Percentiles rank a stretch among this genome's conserved stretches.
These are phyloP conservation scores for Beta macrorhiza DNA, from an alignment of 179 eudicot genomes.

Conservation along the genomic window DNA sequence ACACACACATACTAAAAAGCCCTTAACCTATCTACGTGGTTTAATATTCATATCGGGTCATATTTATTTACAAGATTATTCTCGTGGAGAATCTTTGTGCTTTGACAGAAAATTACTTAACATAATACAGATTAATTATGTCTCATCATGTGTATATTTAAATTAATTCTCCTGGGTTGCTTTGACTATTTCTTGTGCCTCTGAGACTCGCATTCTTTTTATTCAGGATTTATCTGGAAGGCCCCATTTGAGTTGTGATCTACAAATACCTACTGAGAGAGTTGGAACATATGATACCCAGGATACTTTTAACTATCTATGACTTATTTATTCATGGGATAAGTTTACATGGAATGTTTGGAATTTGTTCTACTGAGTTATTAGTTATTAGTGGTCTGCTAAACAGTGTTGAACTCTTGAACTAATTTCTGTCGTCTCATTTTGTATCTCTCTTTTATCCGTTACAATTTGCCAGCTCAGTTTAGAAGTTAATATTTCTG, in stretches of 20 bases:
- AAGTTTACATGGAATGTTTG: not conserved
- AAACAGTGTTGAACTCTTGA: too few relatives aligned
- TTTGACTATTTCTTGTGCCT: not conserved
- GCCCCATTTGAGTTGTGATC: constrained; percentile 75
- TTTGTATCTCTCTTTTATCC: too few relatives aligned
- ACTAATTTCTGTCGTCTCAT: too few relatives aligned
- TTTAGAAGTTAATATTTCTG: too few relatives aligned
- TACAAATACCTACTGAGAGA: constrained; percentile 80
- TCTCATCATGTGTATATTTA: not conserved
- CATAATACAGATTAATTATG: not conserved
- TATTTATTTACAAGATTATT: not conserved
- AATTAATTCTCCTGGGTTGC: not conserved
- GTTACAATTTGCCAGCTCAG: too few relatives aligned
- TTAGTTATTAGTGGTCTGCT: too few relatives aligned
- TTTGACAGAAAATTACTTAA: not conserved
- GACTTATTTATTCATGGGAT: not conserved
- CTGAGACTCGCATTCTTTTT: constrained; percentile 2
- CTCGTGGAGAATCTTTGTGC: not conserved
- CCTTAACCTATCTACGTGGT: too few relatives aligned
- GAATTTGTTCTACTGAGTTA: too few relatives aligned
- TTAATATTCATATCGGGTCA: not conserved
- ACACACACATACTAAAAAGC: too few relatives aligned
- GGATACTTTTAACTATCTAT: constrained; percentile 36
- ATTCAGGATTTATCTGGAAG: constrained; percentile 90
- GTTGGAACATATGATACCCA: constrained; percentile 97